These are phyloP conservation scores for Fusarium circinatum DNA, from an alignment of 2,329 filamentous ascomycete species.

Conservation along the genomic window DNA sequence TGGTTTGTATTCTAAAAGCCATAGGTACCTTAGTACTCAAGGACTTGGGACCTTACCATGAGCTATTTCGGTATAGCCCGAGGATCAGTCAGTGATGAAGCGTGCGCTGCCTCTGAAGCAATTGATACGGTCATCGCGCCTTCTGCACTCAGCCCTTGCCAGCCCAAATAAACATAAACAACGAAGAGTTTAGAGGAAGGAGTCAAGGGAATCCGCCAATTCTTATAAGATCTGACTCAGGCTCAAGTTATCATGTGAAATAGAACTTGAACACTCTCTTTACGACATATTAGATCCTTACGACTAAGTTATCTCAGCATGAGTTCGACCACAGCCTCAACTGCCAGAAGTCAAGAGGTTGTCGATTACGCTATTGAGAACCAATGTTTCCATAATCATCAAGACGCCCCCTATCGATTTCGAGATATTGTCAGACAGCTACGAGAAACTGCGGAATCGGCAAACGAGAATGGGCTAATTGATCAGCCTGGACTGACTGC, in stretches of 20 bases:
- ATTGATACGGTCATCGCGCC: neutral
- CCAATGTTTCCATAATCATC: slow-evolving; percentile 44
- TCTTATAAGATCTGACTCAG: neutral
- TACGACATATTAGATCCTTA: neutral
- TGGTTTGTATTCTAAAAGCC: neutral
- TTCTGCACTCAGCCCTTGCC: neutral
- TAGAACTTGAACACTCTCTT: neutral
- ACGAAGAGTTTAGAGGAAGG: neutral
- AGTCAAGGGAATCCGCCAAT: neutral
- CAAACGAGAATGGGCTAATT: slow-evolving; percentile 31
- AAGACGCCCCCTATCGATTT: slow-evolving; percentile 43
- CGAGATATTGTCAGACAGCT: slow-evolving; percentile 36
- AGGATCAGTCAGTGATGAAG: neutral
- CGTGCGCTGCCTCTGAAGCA: neutral
- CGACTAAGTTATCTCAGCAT: neutral
- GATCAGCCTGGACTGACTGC: slow-evolving; percentile 33
- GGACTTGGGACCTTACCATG: neutral
- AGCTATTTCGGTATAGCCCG: no score
- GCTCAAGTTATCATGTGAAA: neutral
- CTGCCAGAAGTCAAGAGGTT: slow-evolving; percentile 17
- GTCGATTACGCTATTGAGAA: slow-evolving; percentile 43
- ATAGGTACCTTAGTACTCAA: neutral
- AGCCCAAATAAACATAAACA: neutral
- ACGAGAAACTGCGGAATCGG: slow-evolving; percentile 10
- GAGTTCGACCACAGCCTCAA: neutral